Base-by-base conservation (phyloP, 2,329 filamentous ascomycete species). In the Penicillium sp. region DNA sequence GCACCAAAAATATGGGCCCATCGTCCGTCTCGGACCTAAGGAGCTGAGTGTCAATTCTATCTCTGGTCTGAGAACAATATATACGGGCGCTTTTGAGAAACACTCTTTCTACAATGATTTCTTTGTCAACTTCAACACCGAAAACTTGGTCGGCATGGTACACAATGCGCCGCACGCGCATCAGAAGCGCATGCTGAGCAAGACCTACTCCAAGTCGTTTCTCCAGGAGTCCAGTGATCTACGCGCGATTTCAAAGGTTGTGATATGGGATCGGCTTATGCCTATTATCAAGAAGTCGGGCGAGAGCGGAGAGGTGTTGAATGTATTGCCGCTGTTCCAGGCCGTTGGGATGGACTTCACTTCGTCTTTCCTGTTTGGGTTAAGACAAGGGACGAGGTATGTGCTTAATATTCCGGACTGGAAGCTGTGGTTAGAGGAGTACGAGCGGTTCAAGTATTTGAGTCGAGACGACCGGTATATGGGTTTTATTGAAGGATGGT, bases 161-260 rank as follows among this genome's bases (percentile, higher is more conserved):
- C 69, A 76, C 16, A 81, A 82, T 22, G 82, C 78, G 33, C 74
- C 80, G 1, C 89, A 92, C 68, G 85, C 87, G 0, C 73, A 78
- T 8, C 78, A 88, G 41, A 91, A 91, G 68, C 82, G 88, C 17
- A 87, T 90, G 82, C 75, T 92, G 25, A 86, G 86, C 53, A 84
- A 89, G 61, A 80, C 88, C 50, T 92, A 91, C 74, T 89, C 88
- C 50, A 92, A 91, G 68, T 88, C 87, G 0, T 84, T 78, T 46
- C 75, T 92, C 35, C 82, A 84, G 55, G 75, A 77, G 5, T 89
- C 85, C 5, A 66, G 74, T 0, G 77, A 84, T 1, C 70, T 88
- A 11, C 72, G 74, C 0, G 74, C 70, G 0, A 83, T 89, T 60
- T 78, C 82, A 4, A 70, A 77, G 2, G 67, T 67, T 9, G 80